Percentiles rank a stretch among this genome's conserved stretches.
These are phyloP conservation scores for Ophiostoma triangulosporum DNA, from an alignment of 2,329 filamentous ascomycete genomes.

Conservation along the genomic window DNA sequence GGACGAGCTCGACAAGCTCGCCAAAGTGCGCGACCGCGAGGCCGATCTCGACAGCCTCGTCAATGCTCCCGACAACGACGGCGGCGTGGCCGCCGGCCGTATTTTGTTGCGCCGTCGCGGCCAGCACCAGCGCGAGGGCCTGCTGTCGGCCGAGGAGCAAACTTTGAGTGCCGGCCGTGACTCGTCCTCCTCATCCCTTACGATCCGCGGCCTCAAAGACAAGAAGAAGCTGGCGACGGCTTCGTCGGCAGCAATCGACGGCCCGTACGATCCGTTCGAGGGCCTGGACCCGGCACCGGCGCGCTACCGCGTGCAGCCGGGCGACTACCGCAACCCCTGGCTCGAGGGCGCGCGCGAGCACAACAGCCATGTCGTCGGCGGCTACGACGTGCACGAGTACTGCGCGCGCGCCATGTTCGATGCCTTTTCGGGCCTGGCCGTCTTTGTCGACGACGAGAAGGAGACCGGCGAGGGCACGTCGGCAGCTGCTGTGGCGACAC, in stretches of 20 bases:
- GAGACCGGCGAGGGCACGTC: slow-evolving; percentile 21
- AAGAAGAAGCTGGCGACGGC: slow-evolving; percentile 25
- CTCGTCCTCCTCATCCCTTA: slow-evolving; percentile 23
- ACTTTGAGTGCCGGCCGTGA: slow-evolving; percentile 16
- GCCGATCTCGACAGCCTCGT: slow-evolving; percentile 58
- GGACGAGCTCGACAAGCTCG: slow-evolving; percentile 55
- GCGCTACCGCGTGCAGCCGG: slow-evolving; percentile 52
- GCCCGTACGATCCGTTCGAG: slow-evolving; percentile 79
- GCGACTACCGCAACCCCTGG: slow-evolving; percentile 62
- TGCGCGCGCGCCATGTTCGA: slow-evolving; percentile 70
- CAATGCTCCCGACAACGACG: slow-evolving; percentile 37
- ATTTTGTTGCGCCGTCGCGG: slow-evolving; percentile 63
- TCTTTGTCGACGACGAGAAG: slow-evolving; percentile 74
- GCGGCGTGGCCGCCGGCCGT: slow-evolving; percentile 32
- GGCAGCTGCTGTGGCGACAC: slow-evolving; percentile 22
- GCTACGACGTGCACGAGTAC: slow-evolving; percentile 74
- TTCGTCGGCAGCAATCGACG: slow-evolving; percentile 40
- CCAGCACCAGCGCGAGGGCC: slow-evolving; percentile 28
- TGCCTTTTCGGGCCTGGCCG: slow-evolving; percentile 77
- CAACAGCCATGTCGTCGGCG: slow-evolving; percentile 56
- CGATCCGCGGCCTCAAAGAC: slow-evolving; percentile 71
- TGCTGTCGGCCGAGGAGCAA: slow-evolving; percentile 27
- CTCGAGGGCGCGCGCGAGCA: slow-evolving; percentile 55
- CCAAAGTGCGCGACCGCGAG: slow-evolving; percentile 48
- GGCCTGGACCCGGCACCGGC: slow-evolving; percentile 55